phyloP scores from a whole-genome alignment of 805 yeast genomes.

The Saccharomycopsis vini region DNA sequence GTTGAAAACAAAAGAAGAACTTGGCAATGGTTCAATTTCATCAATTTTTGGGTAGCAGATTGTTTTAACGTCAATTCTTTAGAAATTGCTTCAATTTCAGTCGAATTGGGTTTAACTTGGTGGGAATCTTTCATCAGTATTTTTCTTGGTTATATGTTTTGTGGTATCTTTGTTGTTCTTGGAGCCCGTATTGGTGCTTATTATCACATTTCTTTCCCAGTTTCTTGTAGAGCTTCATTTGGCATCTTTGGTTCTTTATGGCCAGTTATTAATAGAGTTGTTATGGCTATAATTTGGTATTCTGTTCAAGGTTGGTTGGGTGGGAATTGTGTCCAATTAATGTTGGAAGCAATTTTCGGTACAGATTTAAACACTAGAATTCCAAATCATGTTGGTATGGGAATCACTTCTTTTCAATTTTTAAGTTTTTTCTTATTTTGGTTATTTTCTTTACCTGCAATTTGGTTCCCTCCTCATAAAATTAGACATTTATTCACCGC shows the following conservation, averaged over 20 bases:
- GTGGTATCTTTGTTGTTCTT: slow-evolving; percentile 61
- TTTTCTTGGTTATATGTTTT: slow-evolving; percentile 71
- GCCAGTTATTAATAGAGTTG: slow-evolving; percentile 85
- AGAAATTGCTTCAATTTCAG: slow-evolving; percentile 87
- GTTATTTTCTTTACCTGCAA: slow-evolving; percentile 68
- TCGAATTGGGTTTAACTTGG: slow-evolving; percentile 70
- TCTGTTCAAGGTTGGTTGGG: slow-evolving; percentile 82
- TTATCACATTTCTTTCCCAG: slow-evolving; percentile 82
- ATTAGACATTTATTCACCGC: slow-evolving; percentile 78
- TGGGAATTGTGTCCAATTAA: slow-evolving; percentile 69
- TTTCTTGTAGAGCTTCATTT: slow-evolving; percentile 69
- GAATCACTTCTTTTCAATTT: slow-evolving; percentile 64
- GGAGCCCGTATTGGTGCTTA: slow-evolving; percentile 72
- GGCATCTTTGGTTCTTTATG: slow-evolving; percentile 82
- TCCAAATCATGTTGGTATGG: slow-evolving; percentile 52
- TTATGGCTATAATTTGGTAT: slow-evolving; percentile 83
- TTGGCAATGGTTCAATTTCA: slow-evolving; percentile 82
- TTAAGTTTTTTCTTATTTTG: slow-evolving; percentile 76
- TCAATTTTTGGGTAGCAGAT: slow-evolving; percentile 82
- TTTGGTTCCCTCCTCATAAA: slow-evolving; percentile 74
- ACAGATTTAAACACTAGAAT: slow-evolving; percentile 50
- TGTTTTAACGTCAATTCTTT: slow-evolving; percentile 85
- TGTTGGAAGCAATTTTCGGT: slow-evolving; percentile 73
- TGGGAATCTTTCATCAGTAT: slow-evolving; percentile 89
- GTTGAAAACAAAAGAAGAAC: slow-evolving; percentile 64